Conservation (phyloP, 2,329 filamentous ascomycete species). For the Lizonia empirigonia region DNA sequence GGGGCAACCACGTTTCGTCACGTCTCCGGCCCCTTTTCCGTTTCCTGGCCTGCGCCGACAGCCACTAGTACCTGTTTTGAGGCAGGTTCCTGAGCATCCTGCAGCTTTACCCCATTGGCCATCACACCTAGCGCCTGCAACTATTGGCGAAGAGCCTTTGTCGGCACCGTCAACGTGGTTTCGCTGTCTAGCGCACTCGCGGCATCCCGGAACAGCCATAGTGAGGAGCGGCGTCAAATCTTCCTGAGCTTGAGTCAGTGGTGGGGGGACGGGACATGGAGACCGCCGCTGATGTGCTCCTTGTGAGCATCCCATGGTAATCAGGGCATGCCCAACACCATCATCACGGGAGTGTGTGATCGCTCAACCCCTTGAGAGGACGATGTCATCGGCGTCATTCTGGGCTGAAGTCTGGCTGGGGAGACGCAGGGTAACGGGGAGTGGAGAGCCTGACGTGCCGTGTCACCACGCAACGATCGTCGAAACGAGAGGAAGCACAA, state of each 20-base stretch:
- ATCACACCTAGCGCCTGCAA: conserved; percentile 15
- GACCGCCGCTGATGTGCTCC: conserved; percentile 24
- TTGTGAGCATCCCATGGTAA: conserved; percentile 17
- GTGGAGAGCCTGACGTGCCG: conserved; percentile 28
- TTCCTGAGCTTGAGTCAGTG: conserved; percentile 26
- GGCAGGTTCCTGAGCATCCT: conserved; percentile 40
- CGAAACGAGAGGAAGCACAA: conserved; percentile 24
- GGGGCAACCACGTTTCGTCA: conserved; percentile 21
- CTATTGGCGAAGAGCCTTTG: conserved; percentile 26
- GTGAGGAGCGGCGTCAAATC: conserved; percentile 28
- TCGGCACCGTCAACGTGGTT: conserved; percentile 38
- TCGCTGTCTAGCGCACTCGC: conserved; percentile 38
- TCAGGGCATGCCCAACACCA: conserved; percentile 8
- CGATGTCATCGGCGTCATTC: conserved; percentile 24
- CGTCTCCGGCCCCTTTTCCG: conserved; percentile 23
- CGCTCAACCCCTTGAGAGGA: not conserved
- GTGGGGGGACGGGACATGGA: conserved; percentile 19
- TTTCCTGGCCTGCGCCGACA: conserved; percentile 22
- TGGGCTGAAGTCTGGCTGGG: conserved; percentile 6
- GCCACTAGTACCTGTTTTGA: conserved; percentile 30
- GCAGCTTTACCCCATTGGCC: conserved; percentile 41
- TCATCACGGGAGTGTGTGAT: conserved; percentile 4
- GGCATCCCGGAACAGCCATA: conserved; percentile 36
- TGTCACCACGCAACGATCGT: conserved; percentile 27
- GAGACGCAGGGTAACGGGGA: conserved; percentile 25